phyloP scores from a whole-genome alignment of 495 filamentous ascomycete genomes.

The Lindgomyces ingoldianus region DNA sequence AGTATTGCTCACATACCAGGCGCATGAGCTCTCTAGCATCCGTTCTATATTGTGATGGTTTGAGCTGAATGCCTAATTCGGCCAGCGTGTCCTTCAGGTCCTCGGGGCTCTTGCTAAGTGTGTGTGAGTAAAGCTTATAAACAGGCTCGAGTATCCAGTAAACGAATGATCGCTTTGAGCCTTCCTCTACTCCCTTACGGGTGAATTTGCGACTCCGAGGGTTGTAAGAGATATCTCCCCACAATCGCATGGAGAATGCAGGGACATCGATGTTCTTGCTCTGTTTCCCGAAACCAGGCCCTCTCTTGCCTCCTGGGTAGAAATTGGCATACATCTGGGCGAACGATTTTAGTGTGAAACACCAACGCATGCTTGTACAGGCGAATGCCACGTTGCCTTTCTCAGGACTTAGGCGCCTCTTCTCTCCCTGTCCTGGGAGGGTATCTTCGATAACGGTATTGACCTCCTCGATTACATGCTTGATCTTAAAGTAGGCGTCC shows the following conservation, averaged over 20 bases:
- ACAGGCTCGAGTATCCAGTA: constrained; percentile 95
- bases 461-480: constrained; percentile 96
- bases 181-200: constrained; percentile 78
- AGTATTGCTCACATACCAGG: constrained; percentile 92
- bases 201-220: constrained; percentile 86
- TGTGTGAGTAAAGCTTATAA: constrained; percentile 96
- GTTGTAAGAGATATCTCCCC: constrained; percentile 98
- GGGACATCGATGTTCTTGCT: constrained; percentile 60
- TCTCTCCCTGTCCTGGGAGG: constrained; percentile 79
- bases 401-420: constrained; percentile 83
- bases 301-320: constrained; percentile 57
- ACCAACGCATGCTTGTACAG: constrained; percentile 91
- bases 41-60: constrained; percentile 85
- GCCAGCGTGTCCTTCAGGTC: constrained; percentile 80
- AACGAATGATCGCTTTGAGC: constrained; percentile 83
- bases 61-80: constrained; percentile 78
- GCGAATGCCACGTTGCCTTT: constrained; percentile 97
- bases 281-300: constrained; percentile 24
- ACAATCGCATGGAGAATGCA: constrained; percentile 79
- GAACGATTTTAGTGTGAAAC: constrained; percentile 90
- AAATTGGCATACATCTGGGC: constrained; percentile 93
- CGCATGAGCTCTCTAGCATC: constrained; percentile 88
- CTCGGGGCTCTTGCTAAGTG: constrained; percentile 85
- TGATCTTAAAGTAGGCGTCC: constrained; percentile 98
- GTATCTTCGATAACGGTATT: constrained; percentile 92